Percentiles rank a stretch among this genome's conserved stretches.
These are phyloP conservation scores for Bathelium albidoporum DNA, from an alignment of 495 filamentous ascomycete genomes.

Conservation along the genomic window DNA sequence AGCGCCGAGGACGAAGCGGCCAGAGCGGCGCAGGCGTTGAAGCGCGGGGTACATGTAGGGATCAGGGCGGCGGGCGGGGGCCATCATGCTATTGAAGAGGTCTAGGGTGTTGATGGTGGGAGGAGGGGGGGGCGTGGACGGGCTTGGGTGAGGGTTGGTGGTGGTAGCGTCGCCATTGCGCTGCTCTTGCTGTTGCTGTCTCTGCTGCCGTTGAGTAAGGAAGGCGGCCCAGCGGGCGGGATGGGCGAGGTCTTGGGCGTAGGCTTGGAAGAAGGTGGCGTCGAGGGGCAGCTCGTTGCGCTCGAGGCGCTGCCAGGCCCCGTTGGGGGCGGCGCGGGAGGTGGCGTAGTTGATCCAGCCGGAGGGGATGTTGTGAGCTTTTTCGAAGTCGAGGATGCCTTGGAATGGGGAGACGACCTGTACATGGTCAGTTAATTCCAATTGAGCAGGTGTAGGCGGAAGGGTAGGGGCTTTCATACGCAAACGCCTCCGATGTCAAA, in stretches of 20 bases:
- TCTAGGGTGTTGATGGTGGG: slow-evolving; percentile 67
- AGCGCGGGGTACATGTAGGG: slow-evolving; percentile 82
- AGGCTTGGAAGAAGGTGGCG: slow-evolving; percentile 62
- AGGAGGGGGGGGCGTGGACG: slow-evolving; percentile 52
- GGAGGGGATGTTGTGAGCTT: slow-evolving; percentile 58
- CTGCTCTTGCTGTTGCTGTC: too few relatives aligned
- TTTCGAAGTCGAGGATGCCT: slow-evolving; percentile 82
- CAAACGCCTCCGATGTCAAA: slow-evolving; percentile 97
- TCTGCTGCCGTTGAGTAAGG: slow-evolving; percentile 24
- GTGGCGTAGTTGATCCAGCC: slow-evolving; percentile 91
- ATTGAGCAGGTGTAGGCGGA: neutral
- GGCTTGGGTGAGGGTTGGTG: slow-evolving; percentile 27
- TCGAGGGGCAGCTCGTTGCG: slow-evolving; percentile 40
- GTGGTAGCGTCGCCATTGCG: slow-evolving; percentile 31
- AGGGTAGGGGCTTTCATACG: slow-evolving; percentile 48
- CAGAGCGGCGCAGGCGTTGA: slow-evolving; percentile 50
- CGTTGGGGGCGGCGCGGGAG: slow-evolving; percentile 61
- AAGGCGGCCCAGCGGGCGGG: slow-evolving; percentile 55
- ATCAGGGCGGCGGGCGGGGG: slow-evolving; percentile 56
- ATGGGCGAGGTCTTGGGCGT: slow-evolving; percentile 61
- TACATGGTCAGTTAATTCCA: slow-evolving; percentile 13
- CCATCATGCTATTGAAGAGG: slow-evolving; percentile 94
- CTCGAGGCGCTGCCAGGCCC: slow-evolving; percentile 68
- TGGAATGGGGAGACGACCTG: slow-evolving; percentile 88
- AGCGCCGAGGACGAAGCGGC: slow-evolving; percentile 64